Evolutionary conservation across 1,284 basidiomycete genomes (phyloP), one percentile per base, ranked within the genome.

Genomic region (Ganoderma lucidum): DNA sequence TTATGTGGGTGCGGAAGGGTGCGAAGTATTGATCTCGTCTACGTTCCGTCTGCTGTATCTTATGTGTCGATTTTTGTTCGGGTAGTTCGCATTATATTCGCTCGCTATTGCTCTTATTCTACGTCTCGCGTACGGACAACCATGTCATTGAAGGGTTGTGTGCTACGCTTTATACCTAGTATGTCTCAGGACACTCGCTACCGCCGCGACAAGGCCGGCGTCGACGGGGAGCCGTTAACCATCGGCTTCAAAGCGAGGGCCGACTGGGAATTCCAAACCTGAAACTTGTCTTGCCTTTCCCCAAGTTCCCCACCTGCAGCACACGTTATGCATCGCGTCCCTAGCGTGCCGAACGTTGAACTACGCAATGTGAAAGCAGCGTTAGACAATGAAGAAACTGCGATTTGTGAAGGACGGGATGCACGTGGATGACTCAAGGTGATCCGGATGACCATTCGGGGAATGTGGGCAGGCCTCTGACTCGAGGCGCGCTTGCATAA

Each of bases 371-470:
- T 15, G 2, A 14, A 55, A 55, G 53, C 14, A n/a, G 23, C n/a
- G 53, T 30, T 28, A 32, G 23, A 23, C 12, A 4, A 2, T 15
- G 4, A 55, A 30, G 28, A 12, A 14, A 55, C 14, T 32, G 44
- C 17, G 17, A 45, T 45, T 45, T 15, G 53, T 17, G 53, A 55
- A 32, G 53, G 30, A n/a, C 39, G 59, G 63, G 37, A 51, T 44
- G 56, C 71, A 70, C 71, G 71, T 73, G 71, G 63, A 63, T 73
- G 71, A 73, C 53, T 73, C 69, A 68, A 59, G n/a, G 62, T 72
- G 69, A 72, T 72, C 66, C 69, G 67, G 35, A 12, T 9, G 6
- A 68, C 66, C 23, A 59, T 63, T 64, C 9, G 62, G 45, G 45
- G 45, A 23, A 23, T 23, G 23, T 23, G 23, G 23, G 23, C n/a